Percentiles rank a stretch among this genome's conserved stretches.
Evolutionary conservation across 352 stramenopile species (phyloP).

Genomic region (Phytophthora sp.): DNA sequence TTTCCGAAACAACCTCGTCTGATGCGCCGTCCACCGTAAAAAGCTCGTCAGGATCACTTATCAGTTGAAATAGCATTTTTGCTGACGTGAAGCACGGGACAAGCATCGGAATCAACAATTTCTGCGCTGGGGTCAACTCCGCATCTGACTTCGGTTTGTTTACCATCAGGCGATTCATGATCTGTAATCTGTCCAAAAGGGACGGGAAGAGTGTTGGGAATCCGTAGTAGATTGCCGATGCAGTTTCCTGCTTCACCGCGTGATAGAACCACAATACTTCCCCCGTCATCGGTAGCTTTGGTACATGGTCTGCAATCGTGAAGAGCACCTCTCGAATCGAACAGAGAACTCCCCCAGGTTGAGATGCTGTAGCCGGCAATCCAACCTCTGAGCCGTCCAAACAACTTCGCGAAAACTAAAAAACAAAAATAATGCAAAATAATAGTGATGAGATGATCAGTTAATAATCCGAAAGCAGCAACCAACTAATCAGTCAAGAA

Average conservation of each 20-base stretch:
- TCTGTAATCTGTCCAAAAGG: conserved; percentile 70
- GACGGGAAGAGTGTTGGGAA: conserved; percentile 86
- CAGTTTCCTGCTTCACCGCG: conserved; percentile 82
- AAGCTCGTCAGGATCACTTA: conserved; percentile 50
- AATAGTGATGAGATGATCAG: background rate
- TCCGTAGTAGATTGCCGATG: conserved; percentile 77
- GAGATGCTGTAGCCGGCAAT: conserved; percentile 39
- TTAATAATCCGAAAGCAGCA: background rate
- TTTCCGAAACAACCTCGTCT: conserved; percentile 31
- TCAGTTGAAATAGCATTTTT: conserved; percentile 87
- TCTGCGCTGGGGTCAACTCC: conserved; percentile 49
- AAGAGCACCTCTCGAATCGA: conserved; percentile 77
- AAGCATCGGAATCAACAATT: conserved; percentile 81
- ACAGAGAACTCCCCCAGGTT: conserved; percentile 52
- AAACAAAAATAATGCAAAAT: background rate
- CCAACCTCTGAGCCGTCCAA: conserved; percentile 67
- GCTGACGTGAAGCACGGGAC: conserved; percentile 82
- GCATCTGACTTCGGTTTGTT: conserved; percentile 30
- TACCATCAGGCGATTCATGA: conserved; percentile 84
- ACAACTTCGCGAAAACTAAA: conserved; percentile 76
- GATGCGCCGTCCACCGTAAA: conserved; percentile 28
- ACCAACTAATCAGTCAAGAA: background rate
- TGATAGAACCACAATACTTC: conserved; percentile 76
- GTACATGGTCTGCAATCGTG: conserved; percentile 60
- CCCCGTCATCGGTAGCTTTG: conserved; percentile 29